Conservation (phyloP, 805 yeast genomes). For the Sugiyamaella lignohabitans region DNA sequence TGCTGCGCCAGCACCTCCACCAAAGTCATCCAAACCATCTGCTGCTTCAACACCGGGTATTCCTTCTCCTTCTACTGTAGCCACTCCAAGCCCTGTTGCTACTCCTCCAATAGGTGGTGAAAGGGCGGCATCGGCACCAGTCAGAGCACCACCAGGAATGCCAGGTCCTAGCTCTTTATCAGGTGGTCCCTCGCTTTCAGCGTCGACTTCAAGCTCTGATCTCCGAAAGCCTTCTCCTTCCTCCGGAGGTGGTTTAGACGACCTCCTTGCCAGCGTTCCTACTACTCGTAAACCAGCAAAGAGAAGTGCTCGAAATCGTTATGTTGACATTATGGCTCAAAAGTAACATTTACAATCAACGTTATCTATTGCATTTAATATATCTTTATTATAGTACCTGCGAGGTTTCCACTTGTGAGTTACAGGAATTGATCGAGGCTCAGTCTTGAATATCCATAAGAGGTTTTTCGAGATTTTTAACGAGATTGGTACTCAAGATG, state of each 20-base stretch:
- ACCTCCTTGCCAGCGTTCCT: constrained; percentile 37
- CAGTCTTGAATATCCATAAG: too few relatives aligned
- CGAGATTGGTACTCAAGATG: too few relatives aligned
- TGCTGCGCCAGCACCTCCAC: constrained; percentile 70
- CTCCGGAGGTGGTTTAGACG: constrained; percentile 42
- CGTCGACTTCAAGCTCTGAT: constrained; percentile 17
- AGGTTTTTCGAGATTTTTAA: too few relatives aligned
- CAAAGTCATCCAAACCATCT: constrained; percentile 34
- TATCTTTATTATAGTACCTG: too few relatives aligned
- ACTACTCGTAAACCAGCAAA: constrained; percentile 38
- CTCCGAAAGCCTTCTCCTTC: constrained; percentile 17
- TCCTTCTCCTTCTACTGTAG: constrained; percentile 2
- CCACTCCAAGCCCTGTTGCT: constrained; percentile 12
- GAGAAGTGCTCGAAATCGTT: constrained; percentile 51
- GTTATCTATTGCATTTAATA: too few relatives aligned
- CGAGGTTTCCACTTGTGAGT: too few relatives aligned
- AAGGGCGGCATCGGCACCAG: not conserved
- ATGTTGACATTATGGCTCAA: constrained; percentile 56
- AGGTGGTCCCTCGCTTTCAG: constrained; percentile 29
- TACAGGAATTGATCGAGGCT: too few relatives aligned
- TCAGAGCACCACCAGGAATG: constrained; percentile 2
- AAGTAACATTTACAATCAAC: too few relatives aligned
- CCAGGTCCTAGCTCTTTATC: not conserved
- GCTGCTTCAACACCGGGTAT: constrained; percentile 2
- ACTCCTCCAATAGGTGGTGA: not conserved